These are phyloP conservation scores for Decorospora gaudefroyi DNA, from an alignment of 2,329 filamentous ascomycete species.

Conservation along the genomic window DNA sequence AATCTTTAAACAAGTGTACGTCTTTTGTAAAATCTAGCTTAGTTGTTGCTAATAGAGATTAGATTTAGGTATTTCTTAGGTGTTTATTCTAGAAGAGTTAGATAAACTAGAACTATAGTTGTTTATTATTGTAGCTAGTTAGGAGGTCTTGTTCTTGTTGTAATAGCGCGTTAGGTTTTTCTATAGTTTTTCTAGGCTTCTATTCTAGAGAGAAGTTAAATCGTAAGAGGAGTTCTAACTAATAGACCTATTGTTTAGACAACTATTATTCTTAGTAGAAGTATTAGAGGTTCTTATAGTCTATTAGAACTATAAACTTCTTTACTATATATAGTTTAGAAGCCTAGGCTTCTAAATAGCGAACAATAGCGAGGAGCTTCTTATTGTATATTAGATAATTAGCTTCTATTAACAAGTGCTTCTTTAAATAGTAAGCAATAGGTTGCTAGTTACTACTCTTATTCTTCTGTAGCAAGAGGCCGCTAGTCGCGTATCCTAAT, in stretches of 20 bases:
- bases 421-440: not conserved
- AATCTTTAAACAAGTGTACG: not conserved
- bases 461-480: not conserved
- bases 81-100: not conserved
- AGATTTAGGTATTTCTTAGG: not conserved
- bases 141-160: not conserved
- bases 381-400: not conserved
- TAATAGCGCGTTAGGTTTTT: not conserved
- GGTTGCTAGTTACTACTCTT: not conserved
- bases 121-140: not conserved
- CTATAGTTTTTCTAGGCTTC: not conserved
- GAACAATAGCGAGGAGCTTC: too few species aligned
- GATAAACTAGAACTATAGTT: not conserved
- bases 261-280: not conserved
- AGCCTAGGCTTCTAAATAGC: not conserved
- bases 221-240: not conserved
- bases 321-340: not conserved
- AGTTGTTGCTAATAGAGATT: not conserved
- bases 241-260: not conserved
- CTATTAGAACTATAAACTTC: not conserved
- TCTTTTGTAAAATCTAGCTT: not conserved
- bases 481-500: not conserved
- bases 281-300: not conserved
- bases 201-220: not conserved
- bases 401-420: not conserved